These are phyloP conservation scores for Dactylellina haptotyla DNA, from an alignment of 2,329 filamentous ascomycete genomes.

Conservation along the genomic window DNA sequence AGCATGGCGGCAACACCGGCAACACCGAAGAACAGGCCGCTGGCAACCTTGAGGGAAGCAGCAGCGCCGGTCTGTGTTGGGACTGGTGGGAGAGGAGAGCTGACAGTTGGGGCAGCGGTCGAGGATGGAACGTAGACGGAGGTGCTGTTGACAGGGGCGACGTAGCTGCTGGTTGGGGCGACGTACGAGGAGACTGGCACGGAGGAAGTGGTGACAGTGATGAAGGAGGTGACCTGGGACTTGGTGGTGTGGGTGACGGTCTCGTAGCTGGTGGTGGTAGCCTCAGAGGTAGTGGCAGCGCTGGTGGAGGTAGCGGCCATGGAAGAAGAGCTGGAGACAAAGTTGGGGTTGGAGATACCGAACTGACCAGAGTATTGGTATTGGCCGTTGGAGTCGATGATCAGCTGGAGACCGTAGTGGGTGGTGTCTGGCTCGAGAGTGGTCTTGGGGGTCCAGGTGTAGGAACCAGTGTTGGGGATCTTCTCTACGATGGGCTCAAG, in stretches of 20 bases:
- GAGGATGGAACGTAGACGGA: slow-evolving; percentile 7
- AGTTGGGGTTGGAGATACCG: slow-evolving; percentile 66
- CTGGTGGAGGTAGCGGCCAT: slow-evolving; percentile 48
- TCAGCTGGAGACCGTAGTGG: slow-evolving; percentile 70
- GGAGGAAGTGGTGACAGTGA: slow-evolving; percentile 46
- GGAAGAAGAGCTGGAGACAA: not conserved
- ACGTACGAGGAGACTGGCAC: slow-evolving; percentile 22
- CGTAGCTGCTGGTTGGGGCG: slow-evolving; percentile 31
- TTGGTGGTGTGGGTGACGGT: slow-evolving; percentile 51
- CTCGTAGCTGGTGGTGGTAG: slow-evolving; percentile 54
- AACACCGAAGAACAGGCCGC: slow-evolving; percentile 55
- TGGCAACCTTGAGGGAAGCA: slow-evolving; percentile 55
- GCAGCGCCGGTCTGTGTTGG: slow-evolving; percentile 54
- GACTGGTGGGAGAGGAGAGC: slow-evolving; percentile 24
- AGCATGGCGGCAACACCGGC: slow-evolving; percentile 54
- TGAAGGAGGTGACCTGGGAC: slow-evolving; percentile 55
- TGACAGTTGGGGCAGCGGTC: slow-evolving; percentile 5
- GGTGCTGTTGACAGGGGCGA: slow-evolving; percentile 30
- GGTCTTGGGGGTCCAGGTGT: slow-evolving; percentile 67
- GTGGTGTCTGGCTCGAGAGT: slow-evolving; percentile 65
- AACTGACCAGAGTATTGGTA: slow-evolving; percentile 74
- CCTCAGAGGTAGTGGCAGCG: slow-evolving; percentile 29
- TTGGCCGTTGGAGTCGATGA: slow-evolving; percentile 69
- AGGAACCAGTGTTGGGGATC: slow-evolving; percentile 69
- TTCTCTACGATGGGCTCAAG: slow-evolving; percentile 65